A percentile compares a stretch with the other conserved stretches of the same genome.
phyloP scores from a whole-genome alignment of 805 yeast genomes.

The Huiozyma naganishii region DNA sequence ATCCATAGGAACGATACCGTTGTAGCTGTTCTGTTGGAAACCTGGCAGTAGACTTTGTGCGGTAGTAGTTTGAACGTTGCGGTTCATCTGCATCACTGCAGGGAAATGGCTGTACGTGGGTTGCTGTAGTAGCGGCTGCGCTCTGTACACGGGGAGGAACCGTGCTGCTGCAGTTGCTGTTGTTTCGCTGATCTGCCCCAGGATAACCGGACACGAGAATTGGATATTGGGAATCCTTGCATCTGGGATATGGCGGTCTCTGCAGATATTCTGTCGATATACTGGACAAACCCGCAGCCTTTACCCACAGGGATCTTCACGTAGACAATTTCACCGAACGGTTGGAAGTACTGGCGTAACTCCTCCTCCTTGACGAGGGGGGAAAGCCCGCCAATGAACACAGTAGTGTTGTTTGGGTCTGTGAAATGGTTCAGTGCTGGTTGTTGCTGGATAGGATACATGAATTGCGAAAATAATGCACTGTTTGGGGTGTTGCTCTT shows the following conservation, averaged over 20 bases:
- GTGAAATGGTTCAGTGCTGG: slow-evolving; percentile 55
- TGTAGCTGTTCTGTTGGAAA: slow-evolving; percentile 1
- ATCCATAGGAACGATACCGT: too few relatives aligned
- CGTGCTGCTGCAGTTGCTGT: not conserved
- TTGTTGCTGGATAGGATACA: slow-evolving; percentile 33
- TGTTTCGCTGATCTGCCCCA: slow-evolving; percentile 64
- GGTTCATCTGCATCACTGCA: not conserved
- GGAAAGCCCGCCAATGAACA: slow-evolving; percentile 57
- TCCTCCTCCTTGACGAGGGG: slow-evolving; percentile 50
- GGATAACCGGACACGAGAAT: slow-evolving; percentile 68
- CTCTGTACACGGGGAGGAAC: slow-evolving; percentile 4
- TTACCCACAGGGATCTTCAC: slow-evolving; percentile 65
- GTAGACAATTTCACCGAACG: slow-evolving; percentile 67
- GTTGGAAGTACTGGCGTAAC: slow-evolving; percentile 45
- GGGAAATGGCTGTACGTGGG: slow-evolving; percentile 2
- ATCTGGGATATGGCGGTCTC: slow-evolving; percentile 75
- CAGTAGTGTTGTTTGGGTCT: slow-evolving; percentile 74
- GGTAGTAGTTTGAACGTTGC: not conserved
- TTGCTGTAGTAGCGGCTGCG: slow-evolving; percentile 7
- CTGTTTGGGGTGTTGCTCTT: not conserved
- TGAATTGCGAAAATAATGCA: slow-evolving; percentile 12
- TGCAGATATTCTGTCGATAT: slow-evolving; percentile 64
- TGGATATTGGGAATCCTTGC: slow-evolving; percentile 87
- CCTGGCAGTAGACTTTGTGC: slow-evolving; percentile 6
- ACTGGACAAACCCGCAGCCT: slow-evolving; percentile 85